Evolutionary conservation across 176 grass and related monocot genomes (phyloP), one percentile per base, ranked within the genome.

Genomic region (Musa beccarii): DNA sequence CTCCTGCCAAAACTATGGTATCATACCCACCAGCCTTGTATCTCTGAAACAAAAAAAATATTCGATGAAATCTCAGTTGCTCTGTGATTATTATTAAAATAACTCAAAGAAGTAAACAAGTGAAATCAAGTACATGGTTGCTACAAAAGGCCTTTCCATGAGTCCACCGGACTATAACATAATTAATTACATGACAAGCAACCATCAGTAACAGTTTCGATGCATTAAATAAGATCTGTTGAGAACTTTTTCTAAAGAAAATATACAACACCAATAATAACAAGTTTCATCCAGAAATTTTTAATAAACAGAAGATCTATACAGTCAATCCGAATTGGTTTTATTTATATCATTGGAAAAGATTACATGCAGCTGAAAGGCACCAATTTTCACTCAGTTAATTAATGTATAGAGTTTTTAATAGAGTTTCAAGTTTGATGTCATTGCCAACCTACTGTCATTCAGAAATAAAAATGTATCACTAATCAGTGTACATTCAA

Each of bases 1-100:
- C 88, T 16, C 95, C 95, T 86, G 95, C 90, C 17, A 98, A 78
- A 89, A 98, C 77, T 6, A 98, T 87, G 0, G 95, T 98, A 59
- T 77, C 84, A 81, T 89, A 75, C 64, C 95, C 95, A 54, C 91
- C 90, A 17, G 82, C 66, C 76, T 91, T 93, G 83, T 98, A 98
- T 83, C 75, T 94, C 95, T 98, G 86, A 24, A 85, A 28, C 51
- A 2, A 13, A 3, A 78, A 78, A 22, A 54, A 74, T 1, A 43
- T 55, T 28, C 15, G 22, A 28, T 29, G 23, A 13, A 19, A 20
- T 55, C 12, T 9, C 12, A 56, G 54, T 75, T 10, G 10, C 15
- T 10, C 10, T 17, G 51, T 51, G 11, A n/a, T 21, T 70, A 68
- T 51, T 70, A 68, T 70, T 14, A 10, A 17, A 49, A 70, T 3